Base-by-base conservation (phyloP, 2,329 filamentous ascomycete genomes). In the Acrocalymma vagum region DNA sequence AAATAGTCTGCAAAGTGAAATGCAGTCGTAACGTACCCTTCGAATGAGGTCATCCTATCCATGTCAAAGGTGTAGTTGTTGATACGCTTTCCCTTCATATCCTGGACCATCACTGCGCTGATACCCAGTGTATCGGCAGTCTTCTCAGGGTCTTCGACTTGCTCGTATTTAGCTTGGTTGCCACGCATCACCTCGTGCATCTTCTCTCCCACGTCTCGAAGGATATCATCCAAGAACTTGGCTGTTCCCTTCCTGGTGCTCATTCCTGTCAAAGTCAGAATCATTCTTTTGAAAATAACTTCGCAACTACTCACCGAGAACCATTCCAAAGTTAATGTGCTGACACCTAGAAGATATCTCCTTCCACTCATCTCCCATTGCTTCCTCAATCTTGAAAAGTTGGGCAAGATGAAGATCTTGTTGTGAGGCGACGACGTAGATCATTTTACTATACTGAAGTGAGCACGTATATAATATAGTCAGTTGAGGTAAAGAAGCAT, bases 101-200 rank as follows among this genome's bases (percentile, higher is more conserved):
- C 94, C 72, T 97, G 93, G 14, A 96, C 90, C 91, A 97, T 97
- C 65, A 97, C 93, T 64, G 88, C 87, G 52, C 88, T 92, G 66
- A 97, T 96, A 51, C 93, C 94, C 3, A 97, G 81, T 9, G 83
- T 90, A 73, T 97, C 94, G 47, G 94, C 91, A 8, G 86, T 88
- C 38, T 83, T 81, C 38, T 84, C 85, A 0, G 93, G 93, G 69
- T 97, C 79, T 62, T 86, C 88, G 14, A 99, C 86, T 72, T 96
- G 91, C 41, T 84, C 75, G 72, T 97, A 99, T 78, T 99, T 99
- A 64, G 81, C 79, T 60, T 88, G 80, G 70, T 97, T 97, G 76
- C 87, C 87, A 72, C 78, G 84, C 94, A 99, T 99, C 35, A 95
- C 90, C 48, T 96, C 90, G 78, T 97, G 93, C 94, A 99, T 99